Conservation (phyloP, 371 early-diverging fungal genomes). For the Blastocladiella emersonii region DNA sequence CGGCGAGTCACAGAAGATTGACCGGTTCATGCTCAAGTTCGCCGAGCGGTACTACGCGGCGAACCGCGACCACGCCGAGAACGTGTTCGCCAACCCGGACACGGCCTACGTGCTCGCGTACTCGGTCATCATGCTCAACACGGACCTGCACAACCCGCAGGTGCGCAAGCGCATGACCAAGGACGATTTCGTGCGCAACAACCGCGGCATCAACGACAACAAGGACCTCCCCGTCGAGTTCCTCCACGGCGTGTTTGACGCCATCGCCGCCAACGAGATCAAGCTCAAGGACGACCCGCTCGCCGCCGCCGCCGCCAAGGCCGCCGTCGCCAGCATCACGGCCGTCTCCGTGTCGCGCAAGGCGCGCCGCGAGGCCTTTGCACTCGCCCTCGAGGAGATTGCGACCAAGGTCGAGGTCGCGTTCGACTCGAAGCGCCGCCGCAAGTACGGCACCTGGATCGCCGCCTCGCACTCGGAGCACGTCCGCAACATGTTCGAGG, state of each 20-base stretch:
- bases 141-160: conserved; percentile 85
- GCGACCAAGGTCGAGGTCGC: conserved; percentile 6
- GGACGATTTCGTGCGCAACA: conserved; percentile 84
- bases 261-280: conserved; percentile 73
- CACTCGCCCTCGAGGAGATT: conserved; percentile 6
- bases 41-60: conserved; percentile 77
- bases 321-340: not conserved
- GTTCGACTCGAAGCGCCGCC: not conserved
- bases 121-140: conserved; percentile 90
- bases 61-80: conserved; percentile 43
- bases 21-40: conserved; percentile 94
- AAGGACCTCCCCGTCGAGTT: conserved; percentile 54
- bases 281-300: conserved; percentile 71
- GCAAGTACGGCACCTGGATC: conserved; percentile 21
- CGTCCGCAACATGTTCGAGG: conserved; percentile 80
- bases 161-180: conserved; percentile 85
- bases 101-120: conserved; percentile 88
- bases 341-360: not conserved
- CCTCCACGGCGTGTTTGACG: conserved; percentile 59
- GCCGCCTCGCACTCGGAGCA: conserved; percentile 66
- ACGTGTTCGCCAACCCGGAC: conserved; percentile 65
- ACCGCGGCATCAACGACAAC: conserved; percentile 83
- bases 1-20: conserved; percentile 97
- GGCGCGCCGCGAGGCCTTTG: conserved; percentile 3
- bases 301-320: conserved; percentile 6